Evolutionary conservation across 1,284 basidiomycete species (phyloP).

Genomic region (Leccinum proliferum): DNA sequence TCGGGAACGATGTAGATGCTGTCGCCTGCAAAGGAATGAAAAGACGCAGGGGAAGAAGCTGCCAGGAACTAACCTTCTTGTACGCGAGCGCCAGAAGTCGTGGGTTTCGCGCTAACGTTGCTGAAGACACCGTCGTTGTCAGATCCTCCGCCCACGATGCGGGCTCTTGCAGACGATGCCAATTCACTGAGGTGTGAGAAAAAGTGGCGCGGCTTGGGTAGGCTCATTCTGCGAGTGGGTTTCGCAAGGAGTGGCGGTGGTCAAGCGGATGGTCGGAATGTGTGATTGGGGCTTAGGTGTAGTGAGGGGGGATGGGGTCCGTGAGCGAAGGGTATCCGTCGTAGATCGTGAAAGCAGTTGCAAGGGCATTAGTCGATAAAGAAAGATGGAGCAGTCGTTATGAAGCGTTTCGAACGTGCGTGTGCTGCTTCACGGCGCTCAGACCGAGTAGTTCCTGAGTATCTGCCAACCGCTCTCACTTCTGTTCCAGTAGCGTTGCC

Average conservation of each 20-base stretch:
- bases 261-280: conserved; percentile 61
- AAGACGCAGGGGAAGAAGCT: neutral
- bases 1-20: conserved; percentile 72
- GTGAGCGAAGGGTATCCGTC: conserved; percentile 20
- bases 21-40: conserved; percentile 46
- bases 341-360: conserved; percentile 29
- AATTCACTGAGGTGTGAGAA: conserved; percentile 44
- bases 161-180: conserved; percentile 7
- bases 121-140: conserved; percentile 94
- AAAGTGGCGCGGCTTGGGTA: conserved; percentile 30
- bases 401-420: conserved; percentile 14
- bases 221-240: conserved; percentile 37
- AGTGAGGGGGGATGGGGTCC: conserved; percentile 26
- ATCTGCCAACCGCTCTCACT: too few relatives aligned
- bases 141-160: conserved; percentile 63
- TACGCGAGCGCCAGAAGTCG: conserved; percentile 46
- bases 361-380: conserved; percentile 26
- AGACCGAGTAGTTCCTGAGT: too few relatives aligned
- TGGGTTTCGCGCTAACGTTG: conserved; percentile 92
- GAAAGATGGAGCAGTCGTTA: conserved; percentile 3
- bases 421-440: too few relatives aligned
- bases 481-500: too few relatives aligned
- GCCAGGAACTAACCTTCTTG: conserved; percentile 49
- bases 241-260: conserved; percentile 59
- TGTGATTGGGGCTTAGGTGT: conserved; percentile 29